Evolutionary conservation across 1,139 yeast species (phyloP), one percentile per base, ranked within the genome.

Genomic region (Lodderomyces beijingensis): DNA sequence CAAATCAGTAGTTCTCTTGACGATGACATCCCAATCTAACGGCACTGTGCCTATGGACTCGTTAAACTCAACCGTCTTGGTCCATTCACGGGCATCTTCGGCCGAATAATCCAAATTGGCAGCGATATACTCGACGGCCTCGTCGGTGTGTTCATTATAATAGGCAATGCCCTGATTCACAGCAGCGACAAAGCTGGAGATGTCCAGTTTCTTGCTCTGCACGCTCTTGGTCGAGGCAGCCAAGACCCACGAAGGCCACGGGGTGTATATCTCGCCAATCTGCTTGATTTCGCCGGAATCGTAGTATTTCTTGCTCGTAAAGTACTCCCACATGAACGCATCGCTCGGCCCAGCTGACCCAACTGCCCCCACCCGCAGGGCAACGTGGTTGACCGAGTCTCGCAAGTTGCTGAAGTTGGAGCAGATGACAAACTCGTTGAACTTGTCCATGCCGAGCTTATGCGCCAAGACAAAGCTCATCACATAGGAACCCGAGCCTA

Each of bases 161-260:
- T 84, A 77, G 2, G 53, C 62, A 37, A 88, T 70, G 11, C 96
- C 96, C 40, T 71, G 59, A 49, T 78, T 73, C 27, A 86, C 63
- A 3, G 79, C 79, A 2, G 53, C 47, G 33, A 78, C 45, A 43
- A 85, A 78, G 2, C 51, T 56, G 16, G 53, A 45, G 23, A 79
- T 45, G 4, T 52, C 55, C 8, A 50, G 47, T 8, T 48, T 46
- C 11, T 57, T 48, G 4, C 42, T 49, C 3, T 46, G 49, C 19
- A 62, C 52, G 5, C 69, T 42, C 16, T 63, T 62, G 4, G 65
- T 50, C 31, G 53, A 52, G 9, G 78, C 78, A 16, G 79, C 74
- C 32, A 87, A 67, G 12, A 86, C 89, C 96, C 96, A 88, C 1
- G 95, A 84, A 6, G 96, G 91, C 96, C 96, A 88, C 7, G 96